A percentile compares a stretch with the other conserved stretches of the same genome.
Evolutionary conservation across 257 asterid species (phyloP).

Genomic region (Lantana camara): DNA sequence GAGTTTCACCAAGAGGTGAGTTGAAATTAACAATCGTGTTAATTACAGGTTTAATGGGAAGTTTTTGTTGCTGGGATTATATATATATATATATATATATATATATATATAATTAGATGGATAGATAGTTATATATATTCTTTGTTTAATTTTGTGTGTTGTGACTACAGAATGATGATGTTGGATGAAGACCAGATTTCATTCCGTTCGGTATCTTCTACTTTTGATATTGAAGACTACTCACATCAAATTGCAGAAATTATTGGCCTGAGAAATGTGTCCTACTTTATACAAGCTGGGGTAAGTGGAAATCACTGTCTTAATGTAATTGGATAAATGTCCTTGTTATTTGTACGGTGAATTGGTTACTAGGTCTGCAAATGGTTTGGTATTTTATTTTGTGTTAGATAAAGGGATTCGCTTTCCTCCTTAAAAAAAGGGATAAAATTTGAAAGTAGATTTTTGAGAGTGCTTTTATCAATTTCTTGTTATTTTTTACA

Average conservation of each 20-base stretch:
- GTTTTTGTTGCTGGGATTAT: neutral
- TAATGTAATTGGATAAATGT: neutral
- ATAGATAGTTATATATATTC: too few relatives aligned
- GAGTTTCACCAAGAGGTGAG: slow-evolving; percentile 90
- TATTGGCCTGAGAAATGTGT: slow-evolving; percentile 86
- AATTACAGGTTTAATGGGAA: neutral
- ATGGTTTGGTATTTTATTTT: too few relatives aligned
- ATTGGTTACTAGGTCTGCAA: neutral
- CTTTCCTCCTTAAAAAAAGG: too few relatives aligned
- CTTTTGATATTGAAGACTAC: slow-evolving; percentile 95
- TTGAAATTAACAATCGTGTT: slow-evolving; percentile 21
- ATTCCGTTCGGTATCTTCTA: slow-evolving; percentile 83
- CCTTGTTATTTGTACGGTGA: neutral
- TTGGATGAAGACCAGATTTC: slow-evolving; percentile 97
- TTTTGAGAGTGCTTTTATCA: neutral
- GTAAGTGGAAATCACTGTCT: slow-evolving; percentile 52
- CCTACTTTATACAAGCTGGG: slow-evolving; percentile 84
- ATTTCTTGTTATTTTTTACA: neutral
- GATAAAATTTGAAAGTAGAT: too few relatives aligned
- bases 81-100: too few relatives aligned
- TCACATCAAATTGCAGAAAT: slow-evolving; percentile 98
- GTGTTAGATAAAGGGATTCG: too few relatives aligned
- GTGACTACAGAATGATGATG: slow-evolving; percentile 89
- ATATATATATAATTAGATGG: too few relatives aligned
- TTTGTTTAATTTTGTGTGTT: slow-evolving; percentile 7